phyloP scores from a whole-genome alignment of 2,329 filamentous ascomycete genomes.

The Monilinia vaccinii-corymbosi region DNA sequence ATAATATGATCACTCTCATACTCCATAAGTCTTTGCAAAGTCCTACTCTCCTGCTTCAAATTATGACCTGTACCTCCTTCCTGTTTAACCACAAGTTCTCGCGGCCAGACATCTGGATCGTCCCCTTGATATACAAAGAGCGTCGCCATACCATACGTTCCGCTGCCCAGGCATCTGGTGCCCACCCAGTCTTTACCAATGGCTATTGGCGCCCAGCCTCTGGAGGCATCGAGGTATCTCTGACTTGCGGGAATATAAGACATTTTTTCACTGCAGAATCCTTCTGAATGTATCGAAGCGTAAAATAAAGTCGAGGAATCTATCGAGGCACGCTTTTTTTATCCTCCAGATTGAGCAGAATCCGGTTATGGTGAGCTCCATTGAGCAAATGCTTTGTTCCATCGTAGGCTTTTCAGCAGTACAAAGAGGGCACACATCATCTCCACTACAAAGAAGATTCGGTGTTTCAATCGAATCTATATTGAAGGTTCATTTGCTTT shows the following conservation, averaged over 20 bases:
- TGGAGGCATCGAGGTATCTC: background rate
- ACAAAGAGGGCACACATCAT: background rate
- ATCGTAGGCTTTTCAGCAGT: background rate
- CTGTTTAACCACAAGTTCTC: background rate
- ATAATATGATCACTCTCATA: constrained; percentile 1
- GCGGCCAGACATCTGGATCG: background rate
- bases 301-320: background rate
- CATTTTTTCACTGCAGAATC: background rate
- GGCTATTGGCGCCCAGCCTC: background rate
- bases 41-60: background rate
- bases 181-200: constrained; percentile 5
- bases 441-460: background rate
- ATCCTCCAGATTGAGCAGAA: background rate
- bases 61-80: background rate
- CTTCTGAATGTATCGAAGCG: background rate
- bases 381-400: background rate
- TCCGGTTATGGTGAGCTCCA: background rate
- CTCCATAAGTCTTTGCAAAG: constrained; percentile 1
- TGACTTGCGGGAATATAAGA: background rate
- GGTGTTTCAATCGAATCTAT: background rate
- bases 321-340: too few species aligned
- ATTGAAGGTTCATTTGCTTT: background rate
- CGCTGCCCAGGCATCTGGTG: background rate
- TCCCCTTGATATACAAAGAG: background rate
- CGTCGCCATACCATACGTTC: background rate